Evolutionary conservation across 202 grass and related monocot species (phyloP).

Genomic region (Musa balbisiana): DNA sequence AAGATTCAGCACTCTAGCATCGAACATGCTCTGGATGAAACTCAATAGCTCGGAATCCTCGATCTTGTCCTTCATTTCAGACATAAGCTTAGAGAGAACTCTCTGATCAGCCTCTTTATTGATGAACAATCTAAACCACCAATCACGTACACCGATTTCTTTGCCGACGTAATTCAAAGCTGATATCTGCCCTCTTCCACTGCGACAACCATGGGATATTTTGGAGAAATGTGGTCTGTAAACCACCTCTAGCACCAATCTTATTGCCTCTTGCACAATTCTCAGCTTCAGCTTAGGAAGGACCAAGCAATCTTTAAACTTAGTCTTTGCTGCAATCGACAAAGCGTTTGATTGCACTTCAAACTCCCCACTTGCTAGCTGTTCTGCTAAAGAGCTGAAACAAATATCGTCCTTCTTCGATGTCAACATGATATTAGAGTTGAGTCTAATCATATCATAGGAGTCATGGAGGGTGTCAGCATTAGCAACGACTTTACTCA

Average conservation of each 20-base stretch:
- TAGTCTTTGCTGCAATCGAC: slow-evolving; percentile 34
- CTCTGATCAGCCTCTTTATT: slow-evolving; percentile 54
- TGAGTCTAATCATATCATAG: slow-evolving; percentile 62
- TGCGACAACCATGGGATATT: slow-evolving; percentile 85
- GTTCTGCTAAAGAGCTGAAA: slow-evolving; percentile 43
- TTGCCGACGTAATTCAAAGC: slow-evolving; percentile 54
- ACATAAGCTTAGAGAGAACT: slow-evolving; percentile 55
- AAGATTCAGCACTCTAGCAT: slow-evolving; percentile 70
- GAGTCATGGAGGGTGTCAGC: slow-evolving; percentile 57
- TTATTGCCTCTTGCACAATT: slow-evolving; percentile 75
- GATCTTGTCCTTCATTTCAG: slow-evolving; percentile 65
- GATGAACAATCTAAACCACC: slow-evolving; percentile 76
- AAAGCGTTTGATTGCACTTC: slow-evolving; percentile 33
- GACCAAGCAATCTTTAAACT: slow-evolving; percentile 37
- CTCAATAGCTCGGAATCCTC: slow-evolving; percentile 43
- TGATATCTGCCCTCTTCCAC: slow-evolving; percentile 51
- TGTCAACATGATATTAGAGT: slow-evolving; percentile 49
- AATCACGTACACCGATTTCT: slow-evolving; percentile 60
- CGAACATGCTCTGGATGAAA: slow-evolving; percentile 70
- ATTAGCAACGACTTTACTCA: slow-evolving; percentile 49
- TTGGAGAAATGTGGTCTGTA: slow-evolving; percentile 83
- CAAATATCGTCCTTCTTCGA: slow-evolving; percentile 37
- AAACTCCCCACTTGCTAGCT: slow-evolving; percentile 46
- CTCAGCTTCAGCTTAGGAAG: slow-evolving; percentile 71
- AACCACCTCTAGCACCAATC: slow-evolving; percentile 66